These are phyloP conservation scores for Verticillium nonalfalfae DNA, from an alignment of 2,329 filamentous ascomycete species.

Conservation along the genomic window DNA sequence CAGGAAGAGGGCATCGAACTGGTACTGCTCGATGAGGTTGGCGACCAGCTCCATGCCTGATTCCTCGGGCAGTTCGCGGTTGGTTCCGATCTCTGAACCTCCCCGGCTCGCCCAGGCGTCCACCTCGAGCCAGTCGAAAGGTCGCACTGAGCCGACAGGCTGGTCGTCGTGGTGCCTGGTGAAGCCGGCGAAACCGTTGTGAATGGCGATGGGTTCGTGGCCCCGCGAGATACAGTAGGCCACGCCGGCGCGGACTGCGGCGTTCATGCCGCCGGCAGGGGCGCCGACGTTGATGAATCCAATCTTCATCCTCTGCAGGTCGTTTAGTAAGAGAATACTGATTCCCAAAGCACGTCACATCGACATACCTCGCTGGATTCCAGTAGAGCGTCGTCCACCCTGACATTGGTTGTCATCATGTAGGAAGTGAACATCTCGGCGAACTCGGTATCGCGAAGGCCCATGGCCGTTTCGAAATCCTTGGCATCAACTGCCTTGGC, in stretches of 20 bases:
- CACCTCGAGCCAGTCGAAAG: conserved; percentile 88
- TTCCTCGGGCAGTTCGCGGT: conserved; percentile 84
- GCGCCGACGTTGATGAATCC: conserved; percentile 97
- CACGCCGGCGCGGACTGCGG: conserved; percentile 85
- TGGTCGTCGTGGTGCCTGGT: conserved; percentile 83
- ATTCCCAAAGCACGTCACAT: neutral
- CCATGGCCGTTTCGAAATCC: conserved; percentile 84
- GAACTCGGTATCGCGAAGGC: conserved; percentile 86
- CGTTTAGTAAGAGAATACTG: neutral
- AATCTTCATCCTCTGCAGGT: conserved; percentile 70
- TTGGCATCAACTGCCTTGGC: conserved; percentile 74
- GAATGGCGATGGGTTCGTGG: conserved; percentile 87
- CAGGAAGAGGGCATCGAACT: conserved; percentile 86
- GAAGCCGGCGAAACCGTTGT: conserved; percentile 95
- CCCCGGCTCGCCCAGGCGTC: conserved; percentile 95
- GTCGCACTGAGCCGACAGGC: conserved; percentile 74
- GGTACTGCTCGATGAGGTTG: conserved; percentile 75
- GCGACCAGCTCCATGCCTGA: conserved; percentile 78
- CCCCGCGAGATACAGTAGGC: conserved; percentile 88
- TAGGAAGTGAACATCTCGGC: conserved; percentile 88
- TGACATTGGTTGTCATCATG: conserved; percentile 80
- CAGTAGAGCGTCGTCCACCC: conserved; percentile 61
- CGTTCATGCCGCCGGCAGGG: conserved; percentile 96
- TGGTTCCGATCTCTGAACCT: conserved; percentile 96
- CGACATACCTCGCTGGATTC: conserved; percentile 61